Percentiles rank a stretch among this genome's conserved stretches.
Evolutionary conservation across 371 early-diverging fungal genomes (phyloP).

Genomic region (Smittium culicis): DNA sequence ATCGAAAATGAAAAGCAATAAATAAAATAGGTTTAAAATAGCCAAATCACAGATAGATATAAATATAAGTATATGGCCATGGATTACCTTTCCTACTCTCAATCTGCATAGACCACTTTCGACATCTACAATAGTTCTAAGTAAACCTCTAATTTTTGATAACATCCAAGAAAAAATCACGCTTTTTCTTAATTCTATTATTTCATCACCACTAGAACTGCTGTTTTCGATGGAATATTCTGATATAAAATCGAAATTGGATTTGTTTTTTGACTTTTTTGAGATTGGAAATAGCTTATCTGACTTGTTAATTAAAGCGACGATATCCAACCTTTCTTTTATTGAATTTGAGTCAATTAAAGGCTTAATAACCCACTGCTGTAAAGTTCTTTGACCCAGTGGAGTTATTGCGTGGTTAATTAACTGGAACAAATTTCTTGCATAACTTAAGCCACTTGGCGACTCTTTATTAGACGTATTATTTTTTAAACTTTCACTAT

Average conservation of each 20-base stretch:
- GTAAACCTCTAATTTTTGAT: too few species aligned
- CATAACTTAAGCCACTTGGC: not conserved
- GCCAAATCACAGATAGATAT: too few species aligned
- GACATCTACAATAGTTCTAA: too few species aligned
- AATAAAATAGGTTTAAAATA: too few species aligned
- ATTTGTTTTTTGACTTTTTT: not conserved
- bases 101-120: too few species aligned
- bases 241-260: not conserved
- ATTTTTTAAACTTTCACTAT: too few species aligned
- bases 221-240: not conserved
- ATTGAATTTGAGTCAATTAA: not conserved
- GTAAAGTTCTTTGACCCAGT: constrained; percentile 2
- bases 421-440: constrained; percentile 2
- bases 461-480: not conserved
- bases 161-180: too few species aligned
- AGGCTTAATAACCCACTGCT: not conserved
- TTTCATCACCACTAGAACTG: not conserved
- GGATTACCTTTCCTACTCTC: too few species aligned
- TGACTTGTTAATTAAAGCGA: not conserved
- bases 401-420: constrained; percentile 7
- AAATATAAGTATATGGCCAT: too few species aligned
- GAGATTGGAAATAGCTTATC: not conserved
- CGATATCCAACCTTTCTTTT: not conserved
- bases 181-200: too few species aligned
- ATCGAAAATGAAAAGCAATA: too few species aligned